These are phyloP conservation scores for Populus alba DNA, from an alignment of 345 rosid species.

Conservation along the genomic window DNA sequence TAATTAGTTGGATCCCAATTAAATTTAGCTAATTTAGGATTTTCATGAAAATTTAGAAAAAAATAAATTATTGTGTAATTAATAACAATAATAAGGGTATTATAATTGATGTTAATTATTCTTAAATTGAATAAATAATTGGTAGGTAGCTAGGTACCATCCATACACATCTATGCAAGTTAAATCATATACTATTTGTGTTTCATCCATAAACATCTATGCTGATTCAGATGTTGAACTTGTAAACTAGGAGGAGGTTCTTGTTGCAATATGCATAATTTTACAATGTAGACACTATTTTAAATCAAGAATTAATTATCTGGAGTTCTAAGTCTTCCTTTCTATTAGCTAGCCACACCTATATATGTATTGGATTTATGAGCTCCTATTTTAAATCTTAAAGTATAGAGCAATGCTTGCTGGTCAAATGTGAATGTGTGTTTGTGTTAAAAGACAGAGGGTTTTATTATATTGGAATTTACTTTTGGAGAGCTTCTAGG, in stretches of 20 bases:
- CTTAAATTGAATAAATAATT: no score
- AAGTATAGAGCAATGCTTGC: background rate
- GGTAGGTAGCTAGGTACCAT: no score
- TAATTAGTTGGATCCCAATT: no score
- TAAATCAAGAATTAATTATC: no score
- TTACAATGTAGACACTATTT: background rate
- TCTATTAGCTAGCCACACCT: constrained; percentile 3
- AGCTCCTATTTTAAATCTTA: background rate
- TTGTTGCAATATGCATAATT: background rate
- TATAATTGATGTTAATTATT: no score
- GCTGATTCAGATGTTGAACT: background rate
- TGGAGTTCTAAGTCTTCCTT: no score
- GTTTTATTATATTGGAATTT: background rate
- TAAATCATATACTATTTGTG: background rate
- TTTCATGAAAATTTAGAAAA: no score
- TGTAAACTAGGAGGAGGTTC: background rate
- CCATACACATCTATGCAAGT: constrained; percentile 30
- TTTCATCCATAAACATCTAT: background rate
- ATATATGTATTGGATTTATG: no score
- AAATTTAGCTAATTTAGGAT: no score
- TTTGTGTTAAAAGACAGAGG: background rate
- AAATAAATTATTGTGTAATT: no score
- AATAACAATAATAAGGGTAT: no score
- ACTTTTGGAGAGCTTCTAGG: background rate
- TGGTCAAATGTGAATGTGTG: background rate